Conservation (phyloP, 306 rosid genomes). For the Gastrolobium bilobum region DNA sequence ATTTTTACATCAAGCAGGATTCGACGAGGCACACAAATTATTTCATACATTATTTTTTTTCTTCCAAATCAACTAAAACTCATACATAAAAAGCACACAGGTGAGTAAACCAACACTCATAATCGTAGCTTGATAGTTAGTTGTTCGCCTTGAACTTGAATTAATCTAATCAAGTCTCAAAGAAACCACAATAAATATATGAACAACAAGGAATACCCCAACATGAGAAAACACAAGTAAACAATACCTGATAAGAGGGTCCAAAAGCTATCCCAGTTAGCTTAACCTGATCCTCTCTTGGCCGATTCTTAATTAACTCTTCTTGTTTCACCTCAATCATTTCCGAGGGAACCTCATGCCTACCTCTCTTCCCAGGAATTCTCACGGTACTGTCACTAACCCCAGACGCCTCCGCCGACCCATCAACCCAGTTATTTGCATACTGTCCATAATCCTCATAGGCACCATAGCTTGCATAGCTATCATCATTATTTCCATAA, state of each 20-base stretch:
- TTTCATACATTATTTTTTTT: background rate
- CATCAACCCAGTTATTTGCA: conserved; percentile 61
- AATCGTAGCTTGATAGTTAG: background rate
- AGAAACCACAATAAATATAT: conserved; percentile 4
- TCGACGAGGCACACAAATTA: background rate
- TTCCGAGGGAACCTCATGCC: conserved; percentile 77
- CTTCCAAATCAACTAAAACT: conserved; percentile 19
- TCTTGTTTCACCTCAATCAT: conserved; percentile 93
- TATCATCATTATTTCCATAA: conserved; percentile 50
- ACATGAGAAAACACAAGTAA: conserved; percentile 2
- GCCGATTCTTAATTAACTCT: conserved; percentile 91
- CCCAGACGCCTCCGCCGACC: conserved; percentile 48
- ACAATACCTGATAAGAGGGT: conserved; percentile 85
- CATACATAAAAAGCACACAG: background rate
- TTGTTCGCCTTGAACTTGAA: background rate
- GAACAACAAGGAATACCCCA: background rate
- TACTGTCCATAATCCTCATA: conserved; percentile 60
- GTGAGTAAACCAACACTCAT: background rate
- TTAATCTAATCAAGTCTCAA: conserved; percentile 15
- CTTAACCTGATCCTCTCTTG: conserved; percentile 91
- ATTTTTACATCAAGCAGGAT: background rate
- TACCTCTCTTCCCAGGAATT: conserved; percentile 74
- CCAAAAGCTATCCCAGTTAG: conserved; percentile 91
- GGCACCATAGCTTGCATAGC: conserved; percentile 52
- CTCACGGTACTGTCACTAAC: conserved; percentile 44